phyloP scores from a whole-genome alignment of 495 filamentous ascomycete genomes.

The Pyrenopolyporus hunteri region DNA sequence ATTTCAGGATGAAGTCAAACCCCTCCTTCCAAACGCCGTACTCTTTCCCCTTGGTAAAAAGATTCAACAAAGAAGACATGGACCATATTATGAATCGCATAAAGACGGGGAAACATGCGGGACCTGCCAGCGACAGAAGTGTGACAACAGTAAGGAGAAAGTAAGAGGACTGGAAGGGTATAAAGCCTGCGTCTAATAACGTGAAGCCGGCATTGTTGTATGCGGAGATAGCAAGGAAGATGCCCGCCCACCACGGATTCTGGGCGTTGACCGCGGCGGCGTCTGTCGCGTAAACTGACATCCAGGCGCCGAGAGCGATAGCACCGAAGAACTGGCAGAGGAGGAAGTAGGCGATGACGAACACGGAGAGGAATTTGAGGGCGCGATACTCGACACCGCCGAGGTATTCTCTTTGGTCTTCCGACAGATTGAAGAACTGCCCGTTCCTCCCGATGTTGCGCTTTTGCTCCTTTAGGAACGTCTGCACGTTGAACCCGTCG shows the following conservation, averaged over 20 bases:
- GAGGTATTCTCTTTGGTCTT: conserved; percentile 66
- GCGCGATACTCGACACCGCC: conserved; percentile 76
- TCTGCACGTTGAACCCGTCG: conserved; percentile 39
- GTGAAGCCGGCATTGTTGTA: conserved; percentile 84
- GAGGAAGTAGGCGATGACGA: conserved; percentile 72
- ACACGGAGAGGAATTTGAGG: conserved; percentile 64
- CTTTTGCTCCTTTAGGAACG: conserved; percentile 36
- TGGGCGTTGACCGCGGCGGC: conserved; percentile 65
- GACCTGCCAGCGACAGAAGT: conserved; percentile 74
- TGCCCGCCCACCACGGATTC: conserved; percentile 61
- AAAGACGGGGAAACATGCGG: conserved; percentile 72
- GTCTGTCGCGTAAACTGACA: conserved; percentile 61
- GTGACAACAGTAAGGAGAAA: conserved; percentile 75
- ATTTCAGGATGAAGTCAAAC: conserved; percentile 71
- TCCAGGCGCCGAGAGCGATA: conserved; percentile 69
- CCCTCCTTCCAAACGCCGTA: conserved; percentile 53
- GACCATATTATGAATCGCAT: conserved; percentile 72
- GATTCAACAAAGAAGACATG: conserved; percentile 48
- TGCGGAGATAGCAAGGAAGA: conserved; percentile 67
- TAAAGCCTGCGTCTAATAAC: conserved; percentile 77
- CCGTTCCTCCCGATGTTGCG: conserved; percentile 66
- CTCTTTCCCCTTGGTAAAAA: conserved; percentile 47
- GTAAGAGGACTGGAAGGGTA: conserved; percentile 61
- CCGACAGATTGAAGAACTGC: conserved; percentile 67
- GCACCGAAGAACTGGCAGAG: conserved; percentile 68